Evolutionary conservation across 805 yeast species (phyloP), one percentile per base, ranked within the genome.

Genomic region (Ogataea polymorpha): DNA sequence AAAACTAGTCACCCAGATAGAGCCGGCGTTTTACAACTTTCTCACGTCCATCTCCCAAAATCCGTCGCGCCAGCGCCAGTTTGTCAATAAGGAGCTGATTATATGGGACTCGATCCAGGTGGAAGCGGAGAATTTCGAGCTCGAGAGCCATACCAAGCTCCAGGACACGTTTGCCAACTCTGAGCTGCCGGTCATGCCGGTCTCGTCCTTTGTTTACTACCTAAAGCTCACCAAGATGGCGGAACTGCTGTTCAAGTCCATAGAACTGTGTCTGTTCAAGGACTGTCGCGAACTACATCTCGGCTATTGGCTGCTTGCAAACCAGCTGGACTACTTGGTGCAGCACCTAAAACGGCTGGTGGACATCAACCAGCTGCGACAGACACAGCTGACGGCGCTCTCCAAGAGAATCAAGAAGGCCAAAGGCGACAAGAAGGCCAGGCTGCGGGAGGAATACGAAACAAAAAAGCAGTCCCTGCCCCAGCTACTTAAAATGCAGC

Each of bases 51-150:
- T 64, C 13, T 68, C 78, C 5, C 82, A 81, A 58, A 91, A 91
- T 54, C 80, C 88, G 25, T 79, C 95, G 36, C 72, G 96, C 41
- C 89, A 87, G 55, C 77, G 96, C 48, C 96, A 87, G 58, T 76
- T 83, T 47, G 64, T 82, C 53, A 66, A 80, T 48, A 68, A 80
- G 54, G 67, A 74, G 54, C 55, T 79, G 41, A 53, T 73, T 33
- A 49, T 72, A 3, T 86, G 91, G 84, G 97, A 91, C 61, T 72
- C 88, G 2, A 65, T 86, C 23, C 97, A 91, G 55, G 93, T 85
- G 8, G 72, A 73, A 29, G 72, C 84, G 39, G 95, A 87, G 53
- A 62, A 67, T 5, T 67, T 80, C 26, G 97, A 88, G 56, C 49
- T 70, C 12, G 63, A 65, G 16, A 51, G 72, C 18, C 54, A 59